phyloP scores from a whole-genome alignment of 495 filamentous ascomycete genomes.

The Aspergillus ellipticus region DNA sequence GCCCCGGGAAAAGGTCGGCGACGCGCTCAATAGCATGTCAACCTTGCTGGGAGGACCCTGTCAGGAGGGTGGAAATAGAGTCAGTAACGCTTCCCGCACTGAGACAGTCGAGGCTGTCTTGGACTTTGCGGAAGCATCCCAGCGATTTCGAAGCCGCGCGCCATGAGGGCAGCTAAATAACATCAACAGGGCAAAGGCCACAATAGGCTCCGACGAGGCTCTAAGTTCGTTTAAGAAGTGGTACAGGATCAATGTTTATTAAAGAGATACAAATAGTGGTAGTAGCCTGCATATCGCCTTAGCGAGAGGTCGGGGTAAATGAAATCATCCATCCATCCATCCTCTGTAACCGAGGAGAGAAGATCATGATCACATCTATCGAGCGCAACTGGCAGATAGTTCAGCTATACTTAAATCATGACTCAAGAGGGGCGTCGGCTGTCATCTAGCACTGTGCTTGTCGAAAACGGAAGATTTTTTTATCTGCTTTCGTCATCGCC shows the following conservation, averaged over 20 bases:
- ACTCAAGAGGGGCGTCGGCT: no score
- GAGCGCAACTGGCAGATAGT: no score
- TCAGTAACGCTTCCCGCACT: constrained; percentile 15
- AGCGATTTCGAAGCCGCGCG: constrained; percentile 27
- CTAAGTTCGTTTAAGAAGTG: constrained; percentile 16
- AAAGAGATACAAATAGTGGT: constrained; percentile 14
- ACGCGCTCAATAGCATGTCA: constrained; percentile 23
- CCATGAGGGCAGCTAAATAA: constrained; percentile 27
- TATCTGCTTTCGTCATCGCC: no score
- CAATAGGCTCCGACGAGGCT: constrained; percentile 28
- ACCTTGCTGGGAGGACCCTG: constrained; percentile 24
- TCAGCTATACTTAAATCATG: no score
- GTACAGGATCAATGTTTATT: constrained; percentile 15
- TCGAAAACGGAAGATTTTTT: no score
- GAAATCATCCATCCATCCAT: neutral
- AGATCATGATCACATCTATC: no score
- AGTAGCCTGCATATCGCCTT: constrained; percentile 16
- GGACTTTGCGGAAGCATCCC: constrained; percentile 30
- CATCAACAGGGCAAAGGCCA: constrained; percentile 22
- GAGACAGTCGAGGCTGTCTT: constrained; percentile 23
- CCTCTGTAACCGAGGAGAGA: no score
- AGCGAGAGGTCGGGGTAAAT: constrained; percentile 16
- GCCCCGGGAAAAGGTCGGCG: constrained; percentile 15
- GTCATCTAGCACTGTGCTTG: no score
- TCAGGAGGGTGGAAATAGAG: constrained; percentile 25